Conservation (phyloP, 1,284 basidiomycete genomes). For the Ceratobasidium sp. region DNA sequence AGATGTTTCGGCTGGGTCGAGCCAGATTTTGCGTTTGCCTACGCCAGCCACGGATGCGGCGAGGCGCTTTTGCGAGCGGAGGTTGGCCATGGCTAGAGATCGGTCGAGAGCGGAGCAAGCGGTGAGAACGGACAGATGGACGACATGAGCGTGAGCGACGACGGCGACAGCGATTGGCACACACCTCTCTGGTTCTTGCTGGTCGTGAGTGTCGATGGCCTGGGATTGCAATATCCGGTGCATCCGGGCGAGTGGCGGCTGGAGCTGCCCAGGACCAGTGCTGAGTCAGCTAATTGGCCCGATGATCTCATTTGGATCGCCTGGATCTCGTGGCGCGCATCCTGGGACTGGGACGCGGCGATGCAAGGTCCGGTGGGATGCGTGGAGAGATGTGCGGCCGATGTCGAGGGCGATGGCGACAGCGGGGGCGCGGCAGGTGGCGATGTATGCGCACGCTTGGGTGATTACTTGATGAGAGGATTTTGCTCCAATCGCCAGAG, state of each 20-base stretch:
- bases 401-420: too few relatives aligned
- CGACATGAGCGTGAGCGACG: constrained; percentile 12
- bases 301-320: neutral
- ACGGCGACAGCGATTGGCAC: constrained; percentile 44
- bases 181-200: constrained; percentile 58
- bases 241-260: constrained; percentile 35
- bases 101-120: neutral
- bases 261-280: constrained; percentile 38
- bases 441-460: neutral
- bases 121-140: too few relatives aligned
- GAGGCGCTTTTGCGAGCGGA: constrained; percentile 97
- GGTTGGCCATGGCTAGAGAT: constrained; percentile 68
- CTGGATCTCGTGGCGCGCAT: neutral
- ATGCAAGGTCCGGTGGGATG: too few relatives aligned
- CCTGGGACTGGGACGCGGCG: too few relatives aligned
- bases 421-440: neutral
- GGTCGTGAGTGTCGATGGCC: constrained; percentile 46
- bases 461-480: neutral
- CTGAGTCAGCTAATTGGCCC: neutral
- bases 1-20: constrained; percentile 95
- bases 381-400: too few relatives aligned
- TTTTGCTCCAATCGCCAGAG: neutral
- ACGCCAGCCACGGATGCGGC: constrained; percentile 96
- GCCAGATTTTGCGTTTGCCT: constrained; percentile 99
- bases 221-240: neutral